Percentiles rank a stretch among this genome's conserved stretches.
Conservation (phyloP, 495 filamentous ascomycete genomes). For the Pyronema omphalodes region DNA sequence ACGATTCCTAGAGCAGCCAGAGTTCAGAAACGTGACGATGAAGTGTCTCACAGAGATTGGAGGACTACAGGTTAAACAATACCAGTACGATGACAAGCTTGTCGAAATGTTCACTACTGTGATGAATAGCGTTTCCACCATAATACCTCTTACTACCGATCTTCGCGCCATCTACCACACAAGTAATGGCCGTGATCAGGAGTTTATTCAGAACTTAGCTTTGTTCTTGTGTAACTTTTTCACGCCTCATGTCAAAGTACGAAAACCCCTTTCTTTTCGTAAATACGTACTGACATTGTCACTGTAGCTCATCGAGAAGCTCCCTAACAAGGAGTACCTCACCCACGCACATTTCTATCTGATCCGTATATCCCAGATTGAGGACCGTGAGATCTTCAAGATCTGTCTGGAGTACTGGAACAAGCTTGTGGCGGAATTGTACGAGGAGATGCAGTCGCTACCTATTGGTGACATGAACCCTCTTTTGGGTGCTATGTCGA, state of each 20-base stretch:
- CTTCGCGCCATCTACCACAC: conserved; percentile 73
- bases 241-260: conserved; percentile 67
- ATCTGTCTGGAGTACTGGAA: conserved; percentile 99
- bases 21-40: conserved; percentile 89
- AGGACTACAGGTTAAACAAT: conserved; percentile 60
- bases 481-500: conserved; percentile 50
- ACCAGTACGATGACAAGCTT: conserved; percentile 79
- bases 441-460: conserved; percentile 93
- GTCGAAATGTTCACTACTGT: conserved; percentile 95
- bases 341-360: conserved; percentile 94
- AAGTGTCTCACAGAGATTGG: conserved; percentile 97
- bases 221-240: conserved; percentile 95
- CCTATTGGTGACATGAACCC: conserved; percentile 85
- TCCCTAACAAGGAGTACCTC: conserved; percentile 85
- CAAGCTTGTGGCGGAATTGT: conserved; percentile 92
- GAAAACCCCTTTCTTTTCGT: neutral
- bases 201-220: conserved; percentile 91
- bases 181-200: conserved; percentile 86
- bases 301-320: conserved; percentile 70
- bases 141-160: conserved; percentile 76
- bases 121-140: conserved; percentile 68
- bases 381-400: conserved; percentile 98
- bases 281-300: neutral
- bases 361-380: conserved; percentile 93
- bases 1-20: conserved; percentile 73